Base-by-base conservation (phyloP, 2,329 filamentous ascomycete species). In the Rosellinia necatrix region DNA sequence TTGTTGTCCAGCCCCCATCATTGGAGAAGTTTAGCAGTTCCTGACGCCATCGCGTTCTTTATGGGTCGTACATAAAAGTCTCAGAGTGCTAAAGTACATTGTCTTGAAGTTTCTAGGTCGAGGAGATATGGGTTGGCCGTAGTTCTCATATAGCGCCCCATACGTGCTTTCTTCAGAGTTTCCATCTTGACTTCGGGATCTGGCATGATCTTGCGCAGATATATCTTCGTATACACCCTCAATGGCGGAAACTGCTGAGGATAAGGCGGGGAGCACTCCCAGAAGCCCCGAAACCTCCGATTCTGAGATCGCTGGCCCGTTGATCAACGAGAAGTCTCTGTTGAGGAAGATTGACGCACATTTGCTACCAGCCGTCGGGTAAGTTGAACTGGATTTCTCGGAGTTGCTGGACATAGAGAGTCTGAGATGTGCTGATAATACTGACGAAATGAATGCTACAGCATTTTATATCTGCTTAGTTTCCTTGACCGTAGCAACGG, bases 401-500 rank as follows among this genome's bases (percentile, higher is more conserved):
- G 2, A 40, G 22, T n/a, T 10, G 7, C 0, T 37, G n/a, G 2
- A n/a, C 3, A 6, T 12, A 7, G 34, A 13, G 7, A 6, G 2
- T n/a, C 32, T 25, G 5, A 15, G 7, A 35, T 24, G 32, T 19
- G n/a, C 1, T 9, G 37, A 34, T n/a, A 12, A 53, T 47, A 47
- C 48, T 59, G 17, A 59, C 27, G 24, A 3, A 2, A 4, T 4
- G 10, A 3, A 46, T 38, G 8, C 19, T 40, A 9, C 46, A 63
- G 59, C 0, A 64, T 84, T 3, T 60, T 85, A 9, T 85, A 85
- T 62, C 67, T 85, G 5, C 66, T 84, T 0, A 83, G 79, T 0
- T 85, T 85, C 58, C 67, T 85, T 7, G 82, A 84, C 60, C 72
- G 81, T 27, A 82, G 80, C 64, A 85, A 85, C 71, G 81, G 74